phyloP scores from a whole-genome alignment of 768 basidiomycete species.

The Mycena leptocephala region DNA sequence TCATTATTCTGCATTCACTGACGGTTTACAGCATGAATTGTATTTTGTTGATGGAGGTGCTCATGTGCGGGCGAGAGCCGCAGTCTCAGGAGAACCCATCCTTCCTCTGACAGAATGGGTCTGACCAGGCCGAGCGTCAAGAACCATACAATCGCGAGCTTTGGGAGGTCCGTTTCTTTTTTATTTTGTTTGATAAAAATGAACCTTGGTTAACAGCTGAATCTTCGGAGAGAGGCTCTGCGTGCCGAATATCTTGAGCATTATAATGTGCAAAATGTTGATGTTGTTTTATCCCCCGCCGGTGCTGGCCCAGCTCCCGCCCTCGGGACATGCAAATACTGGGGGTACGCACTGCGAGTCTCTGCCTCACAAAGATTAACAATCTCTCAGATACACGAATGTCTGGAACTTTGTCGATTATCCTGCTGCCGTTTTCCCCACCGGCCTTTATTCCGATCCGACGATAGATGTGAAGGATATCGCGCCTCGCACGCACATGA shows the following conservation, averaged over 20 bases:
- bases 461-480: slow-evolving; percentile 37
- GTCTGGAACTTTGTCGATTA: slow-evolving; percentile 64
- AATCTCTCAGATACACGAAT: slow-evolving; percentile 51
- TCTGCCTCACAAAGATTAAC: no score
- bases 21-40: slow-evolving; percentile 47
- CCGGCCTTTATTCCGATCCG: slow-evolving; percentile 49
- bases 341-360: slow-evolving; percentile 47
- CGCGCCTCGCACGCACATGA: slow-evolving; percentile 22
- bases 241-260: slow-evolving; percentile 52
- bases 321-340: slow-evolving; percentile 55
- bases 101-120: slow-evolving; percentile 57
- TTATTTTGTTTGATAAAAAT: neutral
- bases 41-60: slow-evolving; percentile 59
- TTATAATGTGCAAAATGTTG: slow-evolving; percentile 56
- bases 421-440: slow-evolving; percentile 61
- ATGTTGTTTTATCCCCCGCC: slow-evolving; percentile 58
- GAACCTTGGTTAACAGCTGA: no score
- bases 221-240: slow-evolving; percentile 49
- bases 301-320: slow-evolving; percentile 53
- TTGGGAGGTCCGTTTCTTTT: slow-evolving; percentile 45
- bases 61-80: slow-evolving; percentile 38
- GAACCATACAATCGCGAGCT: slow-evolving; percentile 41
- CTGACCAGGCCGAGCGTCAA: slow-evolving; percentile 45
- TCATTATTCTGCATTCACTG: neutral
- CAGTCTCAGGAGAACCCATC: slow-evolving; percentile 52